These are phyloP conservation scores for Ustilago bromivora DNA, from an alignment of 1,284 basidiomycete genomes.

Conservation along the genomic window DNA sequence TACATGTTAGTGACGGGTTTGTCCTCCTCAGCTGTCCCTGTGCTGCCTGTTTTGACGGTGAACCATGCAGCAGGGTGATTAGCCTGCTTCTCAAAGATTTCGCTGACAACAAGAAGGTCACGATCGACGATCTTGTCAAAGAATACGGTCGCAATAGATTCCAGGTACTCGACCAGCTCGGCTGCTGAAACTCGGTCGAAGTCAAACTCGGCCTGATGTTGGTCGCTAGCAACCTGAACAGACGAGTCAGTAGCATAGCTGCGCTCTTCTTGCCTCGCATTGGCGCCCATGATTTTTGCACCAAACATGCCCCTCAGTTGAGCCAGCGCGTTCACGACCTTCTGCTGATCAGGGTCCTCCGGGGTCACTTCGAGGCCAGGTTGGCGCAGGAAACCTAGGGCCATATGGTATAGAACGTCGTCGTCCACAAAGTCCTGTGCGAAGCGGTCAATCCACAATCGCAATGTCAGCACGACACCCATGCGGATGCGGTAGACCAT, in stretches of 20 bases:
- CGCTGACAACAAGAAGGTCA: constrained; percentile 59
- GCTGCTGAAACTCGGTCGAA: constrained; percentile 49
- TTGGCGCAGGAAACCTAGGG: constrained; percentile 52
- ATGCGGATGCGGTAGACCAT: constrained; percentile 58
- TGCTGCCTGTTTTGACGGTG: constrained; percentile 29
- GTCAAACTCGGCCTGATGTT: constrained; percentile 44
- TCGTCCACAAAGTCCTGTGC: constrained; percentile 66
- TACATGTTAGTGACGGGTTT: constrained; percentile 61
- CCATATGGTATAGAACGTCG: constrained; percentile 54
- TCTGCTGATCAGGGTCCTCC: constrained; percentile 54
- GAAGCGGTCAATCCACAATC: constrained; percentile 60
- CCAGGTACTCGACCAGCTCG: constrained; percentile 63
- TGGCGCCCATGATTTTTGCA: constrained; percentile 52
- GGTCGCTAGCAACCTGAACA: constrained; percentile 24
- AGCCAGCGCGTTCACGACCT: constrained; percentile 44
- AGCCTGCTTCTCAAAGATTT: constrained; percentile 59
- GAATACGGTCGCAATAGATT: constrained; percentile 62
- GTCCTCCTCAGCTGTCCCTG: constrained; percentile 42
- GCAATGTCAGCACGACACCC: constrained; percentile 57
- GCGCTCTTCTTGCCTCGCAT: constrained; percentile 44
- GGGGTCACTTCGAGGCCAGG: constrained; percentile 31
- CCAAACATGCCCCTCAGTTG: constrained; percentile 45
- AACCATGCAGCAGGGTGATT: constrained; percentile 56
- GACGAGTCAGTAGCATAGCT: constrained; percentile 27
- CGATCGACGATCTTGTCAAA: constrained; percentile 62